Percentiles rank a stretch among this genome's conserved stretches.
These are phyloP conservation scores for Cercospora canescens DNA, from an alignment of 2,329 filamentous ascomycete species.

Conservation along the genomic window DNA sequence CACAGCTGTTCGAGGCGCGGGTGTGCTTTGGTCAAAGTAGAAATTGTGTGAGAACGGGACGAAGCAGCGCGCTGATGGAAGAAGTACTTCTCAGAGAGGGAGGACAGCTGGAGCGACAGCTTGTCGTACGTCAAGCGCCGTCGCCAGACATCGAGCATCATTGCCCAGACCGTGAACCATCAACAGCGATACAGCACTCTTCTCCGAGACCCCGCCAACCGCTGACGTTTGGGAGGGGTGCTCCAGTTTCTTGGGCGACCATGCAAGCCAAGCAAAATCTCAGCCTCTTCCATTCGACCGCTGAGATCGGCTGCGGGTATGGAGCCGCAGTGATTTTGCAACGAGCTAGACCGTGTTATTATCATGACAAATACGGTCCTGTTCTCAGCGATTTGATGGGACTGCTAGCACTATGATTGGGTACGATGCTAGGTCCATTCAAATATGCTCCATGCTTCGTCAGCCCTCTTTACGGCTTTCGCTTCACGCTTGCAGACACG, in stretches of 20 bases:
- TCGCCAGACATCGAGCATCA: conserved; percentile 11
- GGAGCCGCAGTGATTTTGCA: background rate
- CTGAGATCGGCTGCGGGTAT: background rate
- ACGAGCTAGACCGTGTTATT: too few relatives aligned
- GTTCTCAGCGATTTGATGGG: too few relatives aligned
- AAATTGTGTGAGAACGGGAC: background rate
- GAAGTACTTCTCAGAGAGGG: background rate
- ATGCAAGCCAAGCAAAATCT: background rate
- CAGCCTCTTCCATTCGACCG: conserved; percentile 12
- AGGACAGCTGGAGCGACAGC: background rate
- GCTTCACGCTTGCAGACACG: too few relatives aligned
- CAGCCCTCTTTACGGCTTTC: too few relatives aligned
- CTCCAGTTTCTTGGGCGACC: background rate
- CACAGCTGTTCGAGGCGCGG: conserved; percentile 1
- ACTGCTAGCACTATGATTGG: too few relatives aligned
- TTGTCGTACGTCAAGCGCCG: conserved; percentile 14
- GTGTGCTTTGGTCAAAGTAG: background rate
- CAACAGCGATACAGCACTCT: background rate
- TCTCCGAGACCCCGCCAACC: conserved; percentile 9
- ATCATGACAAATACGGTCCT: too few relatives aligned
- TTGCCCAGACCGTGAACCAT: background rate
- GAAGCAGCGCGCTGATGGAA: background rate
- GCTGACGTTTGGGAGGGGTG: conserved; percentile 8
- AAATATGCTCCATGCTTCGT: too few relatives aligned
- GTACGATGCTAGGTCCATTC: too few relatives aligned